Base-by-base conservation (phyloP, 2,329 filamentous ascomycete genomes). In the Phaeophleospora eucalypticola region DNA sequence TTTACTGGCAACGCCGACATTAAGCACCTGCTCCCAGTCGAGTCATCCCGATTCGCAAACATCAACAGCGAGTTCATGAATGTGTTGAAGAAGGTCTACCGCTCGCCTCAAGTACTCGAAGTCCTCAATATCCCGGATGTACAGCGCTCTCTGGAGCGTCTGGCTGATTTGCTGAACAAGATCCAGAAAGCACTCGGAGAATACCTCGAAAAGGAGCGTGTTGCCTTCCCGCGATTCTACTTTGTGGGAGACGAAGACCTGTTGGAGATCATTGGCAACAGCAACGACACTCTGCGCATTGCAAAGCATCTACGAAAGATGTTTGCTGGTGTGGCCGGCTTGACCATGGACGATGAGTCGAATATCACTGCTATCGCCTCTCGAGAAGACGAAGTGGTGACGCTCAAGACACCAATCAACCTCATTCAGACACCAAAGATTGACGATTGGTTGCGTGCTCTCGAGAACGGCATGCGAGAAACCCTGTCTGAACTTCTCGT, bases 291-390 rank as follows among this genome's bases (percentile, higher is more conserved):
- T 8, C 73, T 93, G 51, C 89, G 93, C 45, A 94, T 98, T 57
- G 89, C 93, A 34, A 98, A 98, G 68, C 94, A 99, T 73, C 89
- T 99, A 75, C 91, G 95, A 68, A 99, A 99, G 76, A 99, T 99
- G 93, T 99, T 99, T 75, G 93, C 94, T 54, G 93, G 93, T 52
- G 77, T 98, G 39, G 91, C 86, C 3, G 93, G 93, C 3, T 79
- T 98, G 29, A 76, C 90, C 35, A 91, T 96, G 75, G 89, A 95
- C 57, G 89, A 97, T 45, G 87, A 96, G 59, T 82, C 83, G 19
- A 82, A 88, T 52, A 97, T 99, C 54, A 84, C 86, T 19, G 91
- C 89, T 4, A 91, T 97, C 61, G 93, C 86, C 2, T 98, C 93
- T 0, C 96, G 95, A 65, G 94, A 99, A 69, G 90, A 86, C 43